phyloP scores from a whole-genome alignment of 75 land plant species.

The Chamaecyparis obtusa region DNA sequence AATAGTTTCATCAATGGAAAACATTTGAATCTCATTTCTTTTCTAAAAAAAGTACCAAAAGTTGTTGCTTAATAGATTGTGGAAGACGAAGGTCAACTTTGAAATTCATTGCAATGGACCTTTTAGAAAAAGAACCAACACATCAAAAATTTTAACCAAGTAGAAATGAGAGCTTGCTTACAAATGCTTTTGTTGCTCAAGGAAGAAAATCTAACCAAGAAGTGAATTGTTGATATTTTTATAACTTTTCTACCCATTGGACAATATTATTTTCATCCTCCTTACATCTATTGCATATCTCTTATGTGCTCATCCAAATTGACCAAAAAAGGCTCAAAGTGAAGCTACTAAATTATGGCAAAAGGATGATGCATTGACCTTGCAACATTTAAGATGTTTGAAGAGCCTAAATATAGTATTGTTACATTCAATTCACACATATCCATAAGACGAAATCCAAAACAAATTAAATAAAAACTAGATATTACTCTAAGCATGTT shows the following conservation, averaged over 20 bases:
- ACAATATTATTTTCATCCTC: slow-evolving; percentile 38
- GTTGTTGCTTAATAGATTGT: background rate
- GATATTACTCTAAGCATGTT: too few species aligned
- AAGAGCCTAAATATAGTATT: slow-evolving; percentile 34
- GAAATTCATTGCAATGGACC: slow-evolving; percentile 8
- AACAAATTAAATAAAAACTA: too few species aligned
- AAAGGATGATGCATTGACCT: slow-evolving; percentile 13
- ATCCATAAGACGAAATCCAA: background rate
- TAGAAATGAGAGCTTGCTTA: background rate
- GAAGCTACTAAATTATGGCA: slow-evolving; percentile 12
- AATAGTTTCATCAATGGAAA: too few species aligned
- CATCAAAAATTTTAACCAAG: background rate
- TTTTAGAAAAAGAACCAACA: background rate
- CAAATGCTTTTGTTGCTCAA: background rate
- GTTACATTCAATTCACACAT: slow-evolving; percentile 26
- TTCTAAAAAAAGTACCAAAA: background rate
- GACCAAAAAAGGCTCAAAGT: slow-evolving; percentile 34
- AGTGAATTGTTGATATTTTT: slow-evolving; percentile 17
- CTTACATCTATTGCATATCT: slow-evolving; percentile 42
- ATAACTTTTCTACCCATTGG: slow-evolving; percentile 42
- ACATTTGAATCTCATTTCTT: too few species aligned
- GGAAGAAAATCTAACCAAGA: slow-evolving; percentile 7
- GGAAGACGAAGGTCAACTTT: background rate
- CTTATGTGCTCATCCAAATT: slow-evolving; percentile 26
- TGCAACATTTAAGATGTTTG: slow-evolving; percentile 20